phyloP scores from a whole-genome alignment of 2,329 filamentous ascomycete genomes.

The Xylaria arbuscula region DNA sequence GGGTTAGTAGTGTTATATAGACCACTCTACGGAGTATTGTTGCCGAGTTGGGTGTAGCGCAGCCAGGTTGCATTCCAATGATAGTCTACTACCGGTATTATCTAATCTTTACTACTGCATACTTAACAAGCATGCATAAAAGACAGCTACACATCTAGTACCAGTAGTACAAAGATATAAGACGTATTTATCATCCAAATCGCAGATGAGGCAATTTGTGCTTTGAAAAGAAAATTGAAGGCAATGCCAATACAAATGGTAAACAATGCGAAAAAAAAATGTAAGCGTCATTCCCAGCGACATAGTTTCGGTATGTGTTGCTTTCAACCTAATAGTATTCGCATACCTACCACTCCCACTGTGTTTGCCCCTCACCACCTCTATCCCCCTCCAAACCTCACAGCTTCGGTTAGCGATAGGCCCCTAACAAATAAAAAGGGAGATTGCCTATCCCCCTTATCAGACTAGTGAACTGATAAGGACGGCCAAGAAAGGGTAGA shows the following conservation, averaged over 20 bases:
- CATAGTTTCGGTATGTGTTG: neutral
- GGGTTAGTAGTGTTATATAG: neutral
- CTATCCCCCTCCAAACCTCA: neutral
- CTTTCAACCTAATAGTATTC: neutral
- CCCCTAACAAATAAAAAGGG: neutral
- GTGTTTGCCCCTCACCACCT: conserved; percentile 4
- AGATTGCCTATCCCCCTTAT: conserved; percentile 7
- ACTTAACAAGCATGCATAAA: neutral
- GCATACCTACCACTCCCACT: neutral
- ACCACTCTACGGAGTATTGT: neutral
- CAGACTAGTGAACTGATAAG: conserved; percentile 13
- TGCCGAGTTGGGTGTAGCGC: neutral
- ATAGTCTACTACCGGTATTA: neutral
- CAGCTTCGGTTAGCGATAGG: neutral
- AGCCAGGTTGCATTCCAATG: neutral
- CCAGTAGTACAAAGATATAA: neutral
- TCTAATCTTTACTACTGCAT: neutral
- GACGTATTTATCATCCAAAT: neutral
- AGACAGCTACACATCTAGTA: neutral
- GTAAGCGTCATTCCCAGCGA: conserved; percentile 13
- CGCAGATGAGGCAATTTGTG: neutral
- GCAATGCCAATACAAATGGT: neutral
- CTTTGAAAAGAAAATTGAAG: neutral
- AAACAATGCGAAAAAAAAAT: conserved; percentile 9
- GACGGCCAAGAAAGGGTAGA: neutral